phyloP scores from a whole-genome alignment of 129 eudicot species.

The Lactuca saligna region DNA sequence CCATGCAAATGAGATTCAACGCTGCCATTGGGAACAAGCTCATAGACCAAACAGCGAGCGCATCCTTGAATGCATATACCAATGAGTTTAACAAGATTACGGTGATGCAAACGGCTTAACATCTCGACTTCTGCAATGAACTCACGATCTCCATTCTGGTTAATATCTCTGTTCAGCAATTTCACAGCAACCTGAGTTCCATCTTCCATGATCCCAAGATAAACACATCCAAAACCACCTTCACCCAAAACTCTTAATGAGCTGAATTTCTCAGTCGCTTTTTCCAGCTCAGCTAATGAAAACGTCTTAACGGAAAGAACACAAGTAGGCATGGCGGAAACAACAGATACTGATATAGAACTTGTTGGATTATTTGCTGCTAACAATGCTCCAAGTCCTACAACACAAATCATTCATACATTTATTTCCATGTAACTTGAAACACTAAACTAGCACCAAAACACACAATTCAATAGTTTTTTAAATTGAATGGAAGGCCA shows the following conservation, averaged over 20 bases:
- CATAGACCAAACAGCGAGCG: constrained; percentile 94
- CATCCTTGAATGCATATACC: constrained; percentile 91
- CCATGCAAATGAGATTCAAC: constrained; percentile 98
- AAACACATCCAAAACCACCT: constrained; percentile 99
- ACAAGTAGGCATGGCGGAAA: constrained; percentile 77
- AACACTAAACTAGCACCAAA: too few species aligned
- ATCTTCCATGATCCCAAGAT: constrained; percentile 74
- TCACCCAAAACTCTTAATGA: constrained; percentile 81
- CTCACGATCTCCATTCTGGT: constrained; percentile 92
- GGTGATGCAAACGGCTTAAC: constrained; percentile 94
- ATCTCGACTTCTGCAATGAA: constrained; percentile 95
- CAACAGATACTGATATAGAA: constrained; percentile 62
- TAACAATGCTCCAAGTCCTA: constrained; percentile 74
- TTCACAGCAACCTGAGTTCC: constrained; percentile 85
- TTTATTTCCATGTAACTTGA: too few species aligned
- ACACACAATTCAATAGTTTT: too few species aligned
- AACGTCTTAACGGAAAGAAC: constrained; percentile 88
- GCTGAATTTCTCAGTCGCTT: constrained; percentile 84
- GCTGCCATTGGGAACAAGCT: constrained; percentile 88
- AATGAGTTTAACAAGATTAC: constrained; percentile 87
- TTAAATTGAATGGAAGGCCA: too few species aligned
- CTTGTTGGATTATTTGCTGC: constrained; percentile 80
- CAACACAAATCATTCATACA: too few species aligned
- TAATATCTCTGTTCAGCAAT: constrained; percentile 77
- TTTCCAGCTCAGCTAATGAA: constrained; percentile 68